Base-by-base conservation (phyloP, 78 protist genomes). In the Dictyostelium capitatum region DNA sequence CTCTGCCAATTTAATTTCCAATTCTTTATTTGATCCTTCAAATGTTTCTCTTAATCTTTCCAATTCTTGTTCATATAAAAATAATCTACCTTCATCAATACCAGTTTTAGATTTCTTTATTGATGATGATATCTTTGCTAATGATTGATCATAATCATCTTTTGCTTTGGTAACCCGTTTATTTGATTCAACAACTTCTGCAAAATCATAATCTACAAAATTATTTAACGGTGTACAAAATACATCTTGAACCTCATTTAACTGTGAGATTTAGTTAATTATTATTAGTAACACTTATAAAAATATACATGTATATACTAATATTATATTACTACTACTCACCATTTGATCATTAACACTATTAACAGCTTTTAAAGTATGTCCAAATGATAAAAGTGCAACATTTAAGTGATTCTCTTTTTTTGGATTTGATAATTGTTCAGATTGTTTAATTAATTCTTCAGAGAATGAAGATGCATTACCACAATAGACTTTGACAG, bases 131-230 rank as follows among this genome's bases (percentile, higher is more conserved):
- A 87, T 87, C 62, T 87, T 87, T 23, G 84, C 93, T 20, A 87
- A 64, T 25, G 93, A 74, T 30, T 15, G 28, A 17, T 87, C 93
- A 50, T 87, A 87, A 17, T 87, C 93, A 20, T 87, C 93, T 25
- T 87, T 87, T 19, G 80, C 46, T 62, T 87, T 87, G 6, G 80
- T 65, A 9, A 87, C 83, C 65, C 84, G 43, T 78, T 87, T 87
- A 80, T 87, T 80, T 77, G 93, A 87, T 50, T 87, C 93, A 23
- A 50, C 84, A 46, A 57, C 93, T 20, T 87, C 93, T 11, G 93
- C 93, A 65, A 87, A 87, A 51, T 87, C 93, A 64, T 87, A 87
- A 51, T 87, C 93, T 50, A 87, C 93, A 69, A 87, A 87, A 77
- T 87, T 87, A 37, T 80, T 67, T 48, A 87, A 80, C n/a, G 93